Base-by-base conservation (phyloP, 202 grass and related monocot genomes). In the Schoenoplectus tabernaemontani region DNA sequence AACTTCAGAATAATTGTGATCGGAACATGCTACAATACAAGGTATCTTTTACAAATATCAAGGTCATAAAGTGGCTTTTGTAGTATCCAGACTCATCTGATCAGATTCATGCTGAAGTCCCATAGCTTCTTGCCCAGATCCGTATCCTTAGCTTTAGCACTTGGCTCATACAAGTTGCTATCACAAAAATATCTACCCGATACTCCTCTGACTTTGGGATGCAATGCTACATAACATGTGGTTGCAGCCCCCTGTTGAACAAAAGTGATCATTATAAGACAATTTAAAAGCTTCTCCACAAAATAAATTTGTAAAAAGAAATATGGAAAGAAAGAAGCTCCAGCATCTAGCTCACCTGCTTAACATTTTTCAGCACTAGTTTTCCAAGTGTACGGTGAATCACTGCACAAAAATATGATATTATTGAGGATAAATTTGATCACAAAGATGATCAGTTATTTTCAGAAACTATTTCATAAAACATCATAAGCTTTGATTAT, bases 291-390 rank as follows among this genome's bases (percentile, higher is more conserved):
- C 42, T 46, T 24, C 78, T 38, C 70, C 8, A 81, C 7, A 57
- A 76, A 43, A 68, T 54, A 64, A 81, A 81, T 56, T 77, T 62
- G 11, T 9, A 77, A 2, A 58, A 42, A 41, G 41, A 83, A 77
- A 57, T 83, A 17, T 46, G 53, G 22, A 22, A 12, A 76, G 10
- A 59, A 36, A 68, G 24, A 82, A 53, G 51, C 10, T 2, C 28
- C 24, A 48, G 9, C 75, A 10, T 64, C 7, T 70, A 82, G 2
- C n/a, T 78, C 67, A 97, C 95, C 95, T 94, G 91, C 12, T 92
- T 78, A 77, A 22, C 91, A 83, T 98, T 98, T 85, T 98, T 98
- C 22, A 98, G 76, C 56, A 98, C 88, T 81, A 98, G 33, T 86
- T 81, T 94, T 59, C 95, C 95, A 83, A 90, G 46, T 9, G 87